Evolutionary conservation across 352 stramenopile species (phyloP).

Genomic region (Globisporangium mamillatum): DNA sequence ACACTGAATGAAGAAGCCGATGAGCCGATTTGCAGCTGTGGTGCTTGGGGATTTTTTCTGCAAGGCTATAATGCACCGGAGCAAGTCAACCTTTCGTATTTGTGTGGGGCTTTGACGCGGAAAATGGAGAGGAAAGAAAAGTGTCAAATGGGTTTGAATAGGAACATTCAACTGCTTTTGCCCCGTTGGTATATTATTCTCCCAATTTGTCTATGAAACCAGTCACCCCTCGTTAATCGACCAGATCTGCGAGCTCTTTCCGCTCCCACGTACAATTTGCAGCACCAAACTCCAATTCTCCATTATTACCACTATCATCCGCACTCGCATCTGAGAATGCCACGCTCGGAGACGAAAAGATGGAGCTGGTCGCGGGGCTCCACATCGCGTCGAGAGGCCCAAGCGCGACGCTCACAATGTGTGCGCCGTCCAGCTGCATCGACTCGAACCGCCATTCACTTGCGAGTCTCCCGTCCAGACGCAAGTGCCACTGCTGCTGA

Average conservation of each 20-base stretch:
- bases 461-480: constrained; percentile 36
- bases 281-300: too few species aligned
- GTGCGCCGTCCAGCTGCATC: constrained; percentile 25
- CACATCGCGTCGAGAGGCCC: constrained; percentile 44
- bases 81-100: constrained; percentile 2
- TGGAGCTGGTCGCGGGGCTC: constrained; percentile 39
- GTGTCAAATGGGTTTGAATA: background rate
- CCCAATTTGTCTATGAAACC: background rate
- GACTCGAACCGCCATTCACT: constrained; percentile 45
- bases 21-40: background rate
- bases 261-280: constrained; percentile 6
- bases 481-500: constrained; percentile 32
- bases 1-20: background rate
- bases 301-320: background rate
- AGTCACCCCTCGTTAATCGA: background rate
- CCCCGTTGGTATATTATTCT: background rate
- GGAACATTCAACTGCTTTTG: background rate
- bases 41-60: background rate
- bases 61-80: background rate
- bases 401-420: constrained; percentile 48
- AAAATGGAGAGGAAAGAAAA: background rate
- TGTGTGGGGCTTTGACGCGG: background rate
- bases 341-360: constrained; percentile 25
- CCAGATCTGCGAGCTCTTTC: constrained; percentile 15
- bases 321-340: background rate